Evolutionary conservation across 768 basidiomycete genomes (phyloP), one percentile per base, ranked within the genome.

Genomic region (Hebeloma cylindrosporum): DNA sequence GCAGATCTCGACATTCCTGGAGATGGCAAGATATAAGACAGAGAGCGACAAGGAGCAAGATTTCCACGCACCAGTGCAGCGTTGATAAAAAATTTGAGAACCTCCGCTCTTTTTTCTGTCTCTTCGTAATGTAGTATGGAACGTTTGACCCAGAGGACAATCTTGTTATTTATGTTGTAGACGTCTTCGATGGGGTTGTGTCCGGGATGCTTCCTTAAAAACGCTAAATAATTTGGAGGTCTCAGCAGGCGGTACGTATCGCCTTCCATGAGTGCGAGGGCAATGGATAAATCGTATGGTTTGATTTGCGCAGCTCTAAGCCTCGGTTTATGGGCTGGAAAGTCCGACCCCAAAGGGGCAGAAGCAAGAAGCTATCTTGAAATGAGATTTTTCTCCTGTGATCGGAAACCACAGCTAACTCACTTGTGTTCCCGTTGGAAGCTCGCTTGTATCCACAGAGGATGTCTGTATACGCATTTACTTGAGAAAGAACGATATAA

Each of bases 11-110:
- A 49, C 73, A 77, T 56, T 73, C 72, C 70, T 74, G 48, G 18
- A 31, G 17, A 28, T 29, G 32, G 17, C 20, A 4, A 17, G 18
- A 30, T 20, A 7, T n/a, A n/a, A n/a, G n/a, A n/a, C n/a, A n/a
- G n/a, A n/a, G n/a, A n/a, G n/a, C n/a, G n/a, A n/a, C n/a, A n/a
- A n/a, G n/a, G n/a, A n/a, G n/a, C n/a, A n/a, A n/a, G n/a, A n/a
- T n/a, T n/a, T n/a, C n/a, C 14, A 50, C 64, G 45, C 38, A 72
- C 73, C 37, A 60, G 50, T 4, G 74, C 72, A 6, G 65, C 59
- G 43, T 69, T 59, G 30, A 74, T 59, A 47, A 74, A 75, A 49
- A 68, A 72, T 47, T 65, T 73, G 36, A 73, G 60, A n/a, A 67
- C 67, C 4, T 64, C 60, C 5, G 60, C 63, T 7, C 75, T 59